Evolutionary conservation across 257 asterid species (phyloP).

Genomic region (Penstemon eatonii): DNA sequence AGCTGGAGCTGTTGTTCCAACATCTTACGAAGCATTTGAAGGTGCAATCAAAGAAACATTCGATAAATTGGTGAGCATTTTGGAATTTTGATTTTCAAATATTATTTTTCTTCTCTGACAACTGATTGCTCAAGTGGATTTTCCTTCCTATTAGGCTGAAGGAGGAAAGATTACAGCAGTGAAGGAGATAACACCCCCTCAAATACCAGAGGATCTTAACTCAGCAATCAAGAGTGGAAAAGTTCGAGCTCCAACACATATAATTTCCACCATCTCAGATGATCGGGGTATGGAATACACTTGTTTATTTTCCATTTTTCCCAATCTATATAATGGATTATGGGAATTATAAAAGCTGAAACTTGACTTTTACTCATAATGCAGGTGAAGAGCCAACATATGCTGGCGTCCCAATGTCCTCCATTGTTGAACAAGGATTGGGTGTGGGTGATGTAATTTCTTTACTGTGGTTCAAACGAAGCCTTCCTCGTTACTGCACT

Average conservation of each 20-base stretch:
- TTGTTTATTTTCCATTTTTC: conserved; percentile 5
- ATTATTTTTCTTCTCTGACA: background rate
- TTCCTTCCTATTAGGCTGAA: conserved; percentile 49
- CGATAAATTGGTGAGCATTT: conserved; percentile 59
- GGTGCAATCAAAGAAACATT: conserved; percentile 78
- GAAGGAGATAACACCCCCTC: conserved; percentile 92
- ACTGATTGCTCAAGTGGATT: conserved; percentile 20
- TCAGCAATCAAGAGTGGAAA: conserved; percentile 94
- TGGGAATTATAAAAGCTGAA: conserved; percentile 20
- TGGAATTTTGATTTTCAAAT: background rate
- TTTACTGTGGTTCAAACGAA: conserved; percentile 95
- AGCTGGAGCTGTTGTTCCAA: conserved; percentile 96
- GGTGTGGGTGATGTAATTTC: conserved; percentile 98
- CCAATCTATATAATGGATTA: conserved; percentile 5
- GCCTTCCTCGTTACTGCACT: conserved; percentile 95
- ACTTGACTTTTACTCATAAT: conserved; percentile 23
- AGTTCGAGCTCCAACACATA: conserved; percentile 99
- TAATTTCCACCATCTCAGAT: conserved; percentile 95
- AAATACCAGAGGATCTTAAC: conserved; percentile 96
- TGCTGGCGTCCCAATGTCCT: conserved; percentile 97
- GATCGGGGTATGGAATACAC: conserved; percentile 68
- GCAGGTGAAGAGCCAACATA: conserved; percentile 98
- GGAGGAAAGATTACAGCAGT: conserved; percentile 73
- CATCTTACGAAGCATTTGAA: conserved; percentile 94
- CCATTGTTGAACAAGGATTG: conserved; percentile 91